Conservation (phyloP, 768 basidiomycete genomes). For the Boletus tomentosulus region DNA sequence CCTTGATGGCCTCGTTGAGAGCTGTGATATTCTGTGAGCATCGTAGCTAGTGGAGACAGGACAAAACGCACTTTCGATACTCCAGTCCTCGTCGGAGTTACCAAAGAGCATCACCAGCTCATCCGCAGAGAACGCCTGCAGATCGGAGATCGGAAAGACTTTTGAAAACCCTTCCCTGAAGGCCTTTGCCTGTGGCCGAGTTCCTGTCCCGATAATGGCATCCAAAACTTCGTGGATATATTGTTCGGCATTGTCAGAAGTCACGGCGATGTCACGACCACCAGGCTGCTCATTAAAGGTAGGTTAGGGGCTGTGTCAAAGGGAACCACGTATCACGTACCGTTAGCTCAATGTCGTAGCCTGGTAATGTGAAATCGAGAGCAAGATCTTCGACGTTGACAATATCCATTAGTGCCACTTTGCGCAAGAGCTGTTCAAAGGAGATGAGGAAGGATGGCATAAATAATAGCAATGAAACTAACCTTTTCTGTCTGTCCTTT, state of each 20-base stretch:
- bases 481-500: conserved; percentile 56
- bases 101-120: conserved; percentile 97
- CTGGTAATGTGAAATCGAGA: conserved; percentile 95
- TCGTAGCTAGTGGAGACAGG: not conserved
- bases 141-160: conserved; percentile 89
- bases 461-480: conserved; percentile 2
- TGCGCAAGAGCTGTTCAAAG: conserved; percentile 44
- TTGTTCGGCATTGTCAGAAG: conserved; percentile 81
- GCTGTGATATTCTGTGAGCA: conserved; percentile 43
- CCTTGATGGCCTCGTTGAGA: conserved; percentile 85
- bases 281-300: conserved; percentile 48
- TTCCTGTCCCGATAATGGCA: conserved; percentile 79
- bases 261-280: conserved; percentile 78
- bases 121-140: conserved; percentile 89
- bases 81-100: conserved; percentile 98
- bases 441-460: not conserved
- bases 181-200: conserved; percentile 75
- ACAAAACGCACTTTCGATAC: conserved; percentile 67
- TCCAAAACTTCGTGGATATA: conserved; percentile 88
- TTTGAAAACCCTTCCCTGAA: conserved; percentile 95
- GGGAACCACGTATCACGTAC: conserved; percentile 38
- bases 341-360: conserved; percentile 88
- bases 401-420: conserved; percentile 54
- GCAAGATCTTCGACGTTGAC: conserved; percentile 81
- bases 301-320: not conserved